These are phyloP conservation scores for Stagonosporopsis rhizophila DNA, from an alignment of 2,329 filamentous ascomycete species.

Conservation along the genomic window DNA sequence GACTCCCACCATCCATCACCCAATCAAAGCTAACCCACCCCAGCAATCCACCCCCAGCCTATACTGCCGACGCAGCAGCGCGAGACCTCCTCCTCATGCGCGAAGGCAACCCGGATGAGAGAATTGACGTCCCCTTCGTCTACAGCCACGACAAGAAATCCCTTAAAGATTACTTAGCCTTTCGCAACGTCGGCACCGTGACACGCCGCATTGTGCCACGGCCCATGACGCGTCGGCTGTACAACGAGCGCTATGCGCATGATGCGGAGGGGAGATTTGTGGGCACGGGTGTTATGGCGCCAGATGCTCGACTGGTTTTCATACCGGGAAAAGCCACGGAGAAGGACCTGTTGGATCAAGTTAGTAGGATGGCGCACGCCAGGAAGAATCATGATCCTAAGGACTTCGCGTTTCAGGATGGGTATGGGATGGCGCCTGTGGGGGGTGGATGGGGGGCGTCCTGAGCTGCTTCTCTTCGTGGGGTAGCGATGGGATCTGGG, in stretches of 20 bases:
- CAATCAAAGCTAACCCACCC: background rate
- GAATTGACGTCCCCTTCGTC: constrained; percentile 18
- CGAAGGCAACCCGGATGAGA: constrained; percentile 15
- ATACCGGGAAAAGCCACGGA: constrained; percentile 36
- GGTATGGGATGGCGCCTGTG: background rate
- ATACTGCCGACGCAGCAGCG: constrained; percentile 9
- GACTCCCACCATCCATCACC: background rate
- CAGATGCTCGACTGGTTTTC: constrained; percentile 36
- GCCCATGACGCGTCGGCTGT: constrained; percentile 38
- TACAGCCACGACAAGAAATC: constrained; percentile 27
- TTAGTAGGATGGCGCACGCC: constrained; percentile 35
- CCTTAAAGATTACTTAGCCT: constrained; percentile 16
- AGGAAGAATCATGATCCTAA: constrained; percentile 25
- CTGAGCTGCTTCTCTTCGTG: background rate
- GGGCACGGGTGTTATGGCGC: constrained; percentile 30
- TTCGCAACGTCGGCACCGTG: constrained; percentile 21
- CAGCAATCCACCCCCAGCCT: constrained; percentile 6
- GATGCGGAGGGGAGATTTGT: constrained; percentile 39
- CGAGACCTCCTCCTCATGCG: constrained; percentile 5
- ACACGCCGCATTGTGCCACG: constrained; percentile 33
- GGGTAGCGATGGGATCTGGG: no score
- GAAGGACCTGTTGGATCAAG: constrained; percentile 36
- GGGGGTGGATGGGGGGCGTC: background rate
- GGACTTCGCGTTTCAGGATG: constrained; percentile 5
- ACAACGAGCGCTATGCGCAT: constrained; percentile 39